These are phyloP conservation scores for Dactylellina drechsleri DNA, from an alignment of 2,329 filamentous ascomycete species.

Conservation along the genomic window DNA sequence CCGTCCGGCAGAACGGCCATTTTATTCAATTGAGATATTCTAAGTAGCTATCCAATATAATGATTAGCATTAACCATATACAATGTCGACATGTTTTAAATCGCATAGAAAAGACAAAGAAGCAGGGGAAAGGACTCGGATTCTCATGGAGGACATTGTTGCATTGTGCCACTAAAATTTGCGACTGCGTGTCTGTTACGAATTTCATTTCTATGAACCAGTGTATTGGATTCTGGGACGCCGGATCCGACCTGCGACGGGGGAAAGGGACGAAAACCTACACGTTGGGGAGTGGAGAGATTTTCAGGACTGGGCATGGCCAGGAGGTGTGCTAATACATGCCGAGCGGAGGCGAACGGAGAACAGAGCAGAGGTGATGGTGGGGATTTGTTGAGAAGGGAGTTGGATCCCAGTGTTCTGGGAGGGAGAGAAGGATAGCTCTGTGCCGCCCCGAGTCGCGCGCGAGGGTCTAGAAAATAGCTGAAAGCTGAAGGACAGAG, in stretches of 20 bases:
- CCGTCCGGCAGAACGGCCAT: slow-evolving; percentile 48
- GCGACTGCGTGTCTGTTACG: background rate
- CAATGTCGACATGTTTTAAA: background rate
- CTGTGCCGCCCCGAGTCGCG: slow-evolving; percentile 4
- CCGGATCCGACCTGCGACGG: slow-evolving; percentile 43
- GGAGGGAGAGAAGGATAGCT: background rate
- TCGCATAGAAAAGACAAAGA: background rate
- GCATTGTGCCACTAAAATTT: background rate
- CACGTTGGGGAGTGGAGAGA: slow-evolving; percentile 52
- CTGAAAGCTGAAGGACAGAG: background rate
- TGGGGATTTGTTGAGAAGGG: slow-evolving; percentile 54
- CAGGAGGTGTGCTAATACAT: slow-evolving; percentile 58
- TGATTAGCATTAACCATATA: background rate
- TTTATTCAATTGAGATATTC: slow-evolving; percentile 46
- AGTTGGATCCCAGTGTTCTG: slow-evolving; percentile 14
- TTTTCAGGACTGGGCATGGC: slow-evolving; percentile 41
- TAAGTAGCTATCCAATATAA: slow-evolving; percentile 28
- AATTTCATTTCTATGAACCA: slow-evolving; percentile 3
- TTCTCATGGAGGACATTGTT: background rate
- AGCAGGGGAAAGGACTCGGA: no score
- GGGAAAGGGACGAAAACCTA: slow-evolving; percentile 23
- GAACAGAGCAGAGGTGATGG: slow-evolving; percentile 25
- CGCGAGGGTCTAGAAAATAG: background rate
- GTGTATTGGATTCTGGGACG: slow-evolving; percentile 13
- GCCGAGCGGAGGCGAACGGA: slow-evolving; percentile 59